Percentiles rank a stretch among this genome's conserved stretches.
These are phyloP conservation scores for Austropuccinia psidii DNA, from an alignment of 1,284 basidiomycete species.

Conservation along the genomic window DNA sequence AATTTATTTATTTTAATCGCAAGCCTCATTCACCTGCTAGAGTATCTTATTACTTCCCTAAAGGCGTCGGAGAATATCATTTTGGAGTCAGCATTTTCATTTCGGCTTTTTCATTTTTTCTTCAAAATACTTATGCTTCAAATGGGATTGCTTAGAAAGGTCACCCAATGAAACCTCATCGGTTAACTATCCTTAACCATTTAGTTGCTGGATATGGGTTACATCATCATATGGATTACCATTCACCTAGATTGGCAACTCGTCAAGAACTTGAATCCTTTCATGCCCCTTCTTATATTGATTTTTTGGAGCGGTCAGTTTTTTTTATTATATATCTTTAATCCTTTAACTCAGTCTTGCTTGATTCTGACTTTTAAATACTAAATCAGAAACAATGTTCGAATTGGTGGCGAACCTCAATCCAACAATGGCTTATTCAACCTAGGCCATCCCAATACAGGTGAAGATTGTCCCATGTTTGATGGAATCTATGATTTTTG, in stretches of 20 bases:
- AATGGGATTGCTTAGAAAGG: slow-evolving; percentile 60
- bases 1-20: background rate
- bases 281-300: slow-evolving; percentile 87
- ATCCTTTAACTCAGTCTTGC: slow-evolving; percentile 44
- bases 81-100: slow-evolving; percentile 61
- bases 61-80: slow-evolving; percentile 87
- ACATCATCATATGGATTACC: slow-evolving; percentile 92
- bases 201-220: slow-evolving; percentile 93
- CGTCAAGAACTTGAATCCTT: slow-evolving; percentile 81
- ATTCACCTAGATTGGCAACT: slow-evolving; percentile 78
- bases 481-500: slow-evolving; percentile 87
- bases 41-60: slow-evolving; percentile 92
- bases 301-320: slow-evolving; percentile 76
- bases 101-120: background rate
- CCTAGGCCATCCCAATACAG: slow-evolving; percentile 57
- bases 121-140: slow-evolving; percentile 12
- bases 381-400: slow-evolving; percentile 31
- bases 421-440: background rate
- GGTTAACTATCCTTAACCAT: slow-evolving; percentile 86
- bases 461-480: slow-evolving; percentile 91
- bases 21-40: slow-evolving; percentile 52
- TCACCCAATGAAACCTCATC: slow-evolving; percentile 97
- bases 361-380: slow-evolving; percentile 64
- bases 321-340: background rate
- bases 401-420: slow-evolving; percentile 50